Evolutionary conservation across 2,329 filamentous ascomycete species (phyloP).

Genomic region (Aureobasidium sp.): DNA sequence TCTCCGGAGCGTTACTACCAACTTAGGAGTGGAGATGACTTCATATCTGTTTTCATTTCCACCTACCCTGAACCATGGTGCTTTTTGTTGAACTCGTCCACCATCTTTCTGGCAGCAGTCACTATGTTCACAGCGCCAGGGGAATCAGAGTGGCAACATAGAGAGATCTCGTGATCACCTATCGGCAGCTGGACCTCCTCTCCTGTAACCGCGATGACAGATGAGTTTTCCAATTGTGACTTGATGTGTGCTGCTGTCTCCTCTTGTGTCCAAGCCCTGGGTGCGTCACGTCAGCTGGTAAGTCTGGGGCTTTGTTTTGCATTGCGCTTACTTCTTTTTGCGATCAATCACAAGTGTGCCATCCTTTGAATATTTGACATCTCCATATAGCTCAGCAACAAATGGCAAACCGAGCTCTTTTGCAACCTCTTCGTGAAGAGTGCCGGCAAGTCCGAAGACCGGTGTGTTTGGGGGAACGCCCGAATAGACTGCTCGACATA

Average conservation of each 20-base stretch:
- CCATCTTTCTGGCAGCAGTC: constrained; percentile 32
- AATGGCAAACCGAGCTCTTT: constrained; percentile 46
- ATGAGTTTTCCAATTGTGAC: constrained; percentile 31
- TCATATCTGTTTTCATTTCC: background rate
- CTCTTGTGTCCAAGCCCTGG: constrained; percentile 33
- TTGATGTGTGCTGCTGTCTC: constrained; percentile 34
- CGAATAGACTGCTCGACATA: constrained; percentile 45
- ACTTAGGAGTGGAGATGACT: background rate
- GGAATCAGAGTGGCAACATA: constrained; percentile 39
- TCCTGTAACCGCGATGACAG: constrained; percentile 34
- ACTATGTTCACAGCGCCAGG: constrained; percentile 38
- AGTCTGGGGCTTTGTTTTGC: background rate
- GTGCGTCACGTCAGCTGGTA: background rate
- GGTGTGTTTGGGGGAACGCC: constrained; percentile 42
- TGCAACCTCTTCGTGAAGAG: constrained; percentile 46
- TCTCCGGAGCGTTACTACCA: background rate
- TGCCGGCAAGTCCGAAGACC: constrained; percentile 48
- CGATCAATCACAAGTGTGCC: constrained; percentile 47
- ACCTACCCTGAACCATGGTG: background rate
- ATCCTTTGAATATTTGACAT: constrained; percentile 47
- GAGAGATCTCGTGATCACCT: constrained; percentile 32
- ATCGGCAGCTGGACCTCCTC: constrained; percentile 34
- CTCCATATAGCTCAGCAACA: constrained; percentile 46
- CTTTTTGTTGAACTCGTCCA: constrained; percentile 32
- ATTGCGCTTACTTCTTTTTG: constrained; percentile 42